A percentile compares a stretch with the other conserved stretches of the same genome.
Conservation (phyloP, 202 grass and related monocot species). For the Brachypodium distachyon region DNA sequence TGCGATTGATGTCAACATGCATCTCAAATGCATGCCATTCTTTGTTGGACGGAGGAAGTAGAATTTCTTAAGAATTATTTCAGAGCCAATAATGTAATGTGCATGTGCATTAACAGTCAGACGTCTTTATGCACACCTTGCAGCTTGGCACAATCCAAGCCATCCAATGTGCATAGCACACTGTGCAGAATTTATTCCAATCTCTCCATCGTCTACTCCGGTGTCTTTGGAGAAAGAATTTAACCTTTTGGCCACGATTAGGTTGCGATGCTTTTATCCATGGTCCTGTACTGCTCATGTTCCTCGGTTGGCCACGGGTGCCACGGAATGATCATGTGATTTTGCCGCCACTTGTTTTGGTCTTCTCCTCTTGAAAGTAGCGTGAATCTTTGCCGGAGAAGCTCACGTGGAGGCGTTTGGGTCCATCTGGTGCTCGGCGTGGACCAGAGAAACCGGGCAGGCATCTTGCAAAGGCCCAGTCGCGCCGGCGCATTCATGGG, state of each 20-base stretch:
- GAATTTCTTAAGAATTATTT: no score
- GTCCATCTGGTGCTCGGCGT: conserved; percentile 5
- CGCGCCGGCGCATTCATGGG: background rate
- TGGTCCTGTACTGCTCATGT: background rate
- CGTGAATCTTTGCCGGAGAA: background rate
- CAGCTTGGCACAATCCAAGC: background rate
- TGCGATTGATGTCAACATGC: no score
- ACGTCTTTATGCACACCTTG: background rate
- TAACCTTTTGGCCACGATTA: background rate
- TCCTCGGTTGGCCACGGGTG: conserved; percentile 6
- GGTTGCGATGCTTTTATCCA: background rate
- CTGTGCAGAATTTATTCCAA: background rate
- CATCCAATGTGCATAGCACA: background rate
- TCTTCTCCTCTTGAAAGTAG: no score
- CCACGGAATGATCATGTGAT: conserved; percentile 1
- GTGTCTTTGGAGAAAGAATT: conserved; percentile 34
- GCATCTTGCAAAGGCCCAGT: conserved; percentile 18
- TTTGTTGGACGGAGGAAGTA: no score
- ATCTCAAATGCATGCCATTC: no score
- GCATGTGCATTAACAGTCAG: no score
- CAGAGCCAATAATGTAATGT: no score
- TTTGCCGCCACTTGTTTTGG: background rate
- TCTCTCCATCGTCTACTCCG: conserved; percentile 26
- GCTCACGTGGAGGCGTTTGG: conserved; percentile 16
- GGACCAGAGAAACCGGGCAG: background rate